phyloP scores from a whole-genome alignment of 2,329 filamentous ascomycete species.

The Colletotrichum paranaense region DNA sequence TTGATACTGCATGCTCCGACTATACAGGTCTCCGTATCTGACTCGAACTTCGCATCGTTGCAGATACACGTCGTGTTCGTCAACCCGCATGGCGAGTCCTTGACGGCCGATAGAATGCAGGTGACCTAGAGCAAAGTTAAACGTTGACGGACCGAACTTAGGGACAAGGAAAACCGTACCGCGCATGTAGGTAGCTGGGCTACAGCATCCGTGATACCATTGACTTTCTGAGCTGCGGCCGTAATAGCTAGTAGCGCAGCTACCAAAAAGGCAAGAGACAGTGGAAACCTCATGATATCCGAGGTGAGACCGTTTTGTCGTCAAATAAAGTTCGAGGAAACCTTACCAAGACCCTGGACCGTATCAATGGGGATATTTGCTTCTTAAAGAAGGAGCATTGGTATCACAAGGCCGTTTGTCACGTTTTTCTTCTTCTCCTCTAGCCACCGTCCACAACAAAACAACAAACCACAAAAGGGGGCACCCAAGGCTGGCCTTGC shows the following conservation, averaged over 20 bases:
- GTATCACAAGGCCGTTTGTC: background rate
- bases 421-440: background rate
- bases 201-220: conserved; percentile 25
- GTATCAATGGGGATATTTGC: background rate
- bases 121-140: conserved; percentile 10
- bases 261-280: conserved; percentile 1
- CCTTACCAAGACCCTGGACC: background rate
- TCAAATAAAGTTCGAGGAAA: background rate
- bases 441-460: background rate
- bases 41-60: conserved; percentile 17
- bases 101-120: conserved; percentile 16
- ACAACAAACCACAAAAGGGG: background rate
- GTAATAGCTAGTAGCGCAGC: background rate
- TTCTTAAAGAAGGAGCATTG: background rate
- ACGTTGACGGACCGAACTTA: background rate
- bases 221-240: conserved; percentile 16
- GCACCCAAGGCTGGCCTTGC: background rate
- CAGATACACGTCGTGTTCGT: conserved; percentile 27
- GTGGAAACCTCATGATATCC: conserved; percentile 16
- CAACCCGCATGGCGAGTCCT: conserved; percentile 13
- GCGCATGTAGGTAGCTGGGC: conserved; percentile 44
- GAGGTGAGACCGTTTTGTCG: background rate
- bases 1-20: conserved; percentile 13
- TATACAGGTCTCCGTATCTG: conserved; percentile 23
- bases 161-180: conserved; percentile 36